Percentiles rank a stretch among this genome's conserved stretches.
Conservation (phyloP, 345 rosid species). For the Salix arbutifolia region DNA sequence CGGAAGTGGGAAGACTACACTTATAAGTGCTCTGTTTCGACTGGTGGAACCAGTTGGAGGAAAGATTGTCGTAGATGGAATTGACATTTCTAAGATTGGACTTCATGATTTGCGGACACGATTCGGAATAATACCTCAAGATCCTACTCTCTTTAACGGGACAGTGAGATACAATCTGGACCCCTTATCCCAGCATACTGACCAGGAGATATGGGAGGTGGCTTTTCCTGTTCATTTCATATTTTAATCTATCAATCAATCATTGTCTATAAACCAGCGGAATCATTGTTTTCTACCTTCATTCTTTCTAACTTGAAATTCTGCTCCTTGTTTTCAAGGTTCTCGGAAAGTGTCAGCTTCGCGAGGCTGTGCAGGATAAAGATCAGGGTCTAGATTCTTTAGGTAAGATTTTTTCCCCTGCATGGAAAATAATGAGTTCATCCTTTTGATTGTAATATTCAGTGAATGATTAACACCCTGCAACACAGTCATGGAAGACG, state of each 20-base stretch:
- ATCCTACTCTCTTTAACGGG: constrained; percentile 88
- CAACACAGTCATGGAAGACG: constrained; percentile 71
- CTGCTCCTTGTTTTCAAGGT: constrained; percentile 39
- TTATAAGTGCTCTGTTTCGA: constrained; percentile 83
- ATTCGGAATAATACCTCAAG: constrained; percentile 93
- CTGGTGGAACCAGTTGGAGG: constrained; percentile 89
- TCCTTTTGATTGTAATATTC: background rate
- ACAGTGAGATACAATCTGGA: constrained; percentile 90
- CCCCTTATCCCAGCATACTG: constrained; percentile 66
- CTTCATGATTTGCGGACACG: constrained; percentile 83
- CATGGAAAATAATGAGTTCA: too few species aligned
- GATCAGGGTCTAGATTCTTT: constrained; percentile 63
- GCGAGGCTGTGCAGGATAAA: constrained; percentile 73
- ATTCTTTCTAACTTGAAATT: background rate
- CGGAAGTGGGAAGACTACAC: constrained; percentile 93
- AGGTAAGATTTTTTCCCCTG: constrained; percentile 38
- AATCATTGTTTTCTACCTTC: background rate
- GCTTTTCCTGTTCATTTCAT: background rate
- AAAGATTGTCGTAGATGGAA: constrained; percentile 70
- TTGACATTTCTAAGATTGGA: constrained; percentile 71
- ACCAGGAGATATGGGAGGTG: constrained; percentile 97
- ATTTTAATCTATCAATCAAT: background rate
- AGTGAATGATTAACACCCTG: background rate
- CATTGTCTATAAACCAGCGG: background rate
- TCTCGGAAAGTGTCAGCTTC: constrained; percentile 81